Percentiles rank a stretch among this genome's conserved stretches.
Evolutionary conservation across 164 flowering plant species (phyloP).

Genomic region (Akebia trifoliata): DNA sequence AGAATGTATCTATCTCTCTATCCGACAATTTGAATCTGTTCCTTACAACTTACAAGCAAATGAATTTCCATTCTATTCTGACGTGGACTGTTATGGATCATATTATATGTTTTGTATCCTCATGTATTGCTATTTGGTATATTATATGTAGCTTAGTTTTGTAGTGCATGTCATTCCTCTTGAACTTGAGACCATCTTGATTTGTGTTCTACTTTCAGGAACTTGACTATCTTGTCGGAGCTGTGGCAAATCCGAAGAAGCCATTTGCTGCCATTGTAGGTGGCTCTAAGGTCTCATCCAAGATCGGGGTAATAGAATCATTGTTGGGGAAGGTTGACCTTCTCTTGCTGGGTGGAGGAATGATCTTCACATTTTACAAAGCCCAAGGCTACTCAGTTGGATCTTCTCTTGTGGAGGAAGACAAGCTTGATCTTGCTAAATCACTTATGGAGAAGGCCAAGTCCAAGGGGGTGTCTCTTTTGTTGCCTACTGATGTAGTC

Average conservation of each 20-base stretch:
- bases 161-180: no score
- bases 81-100: no score
- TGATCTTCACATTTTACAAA: conserved; percentile 82
- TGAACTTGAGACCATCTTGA: background rate
- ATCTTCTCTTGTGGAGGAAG: conserved; percentile 76
- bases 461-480: conserved; percentile 65
- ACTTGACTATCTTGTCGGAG: conserved; percentile 75
- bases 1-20: no score
- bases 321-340: conserved; percentile 67
- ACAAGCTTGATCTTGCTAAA: conserved; percentile 67
- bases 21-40: no score
- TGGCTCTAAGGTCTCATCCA: conserved; percentile 78
- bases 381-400: conserved; percentile 78
- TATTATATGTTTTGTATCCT: no score
- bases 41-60: no score
- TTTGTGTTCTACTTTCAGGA: conserved; percentile 36
- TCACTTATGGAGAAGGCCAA: conserved; percentile 68
- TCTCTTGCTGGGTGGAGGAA: conserved; percentile 78
- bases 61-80: no score
- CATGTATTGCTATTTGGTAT: no score
- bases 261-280: conserved; percentile 90
- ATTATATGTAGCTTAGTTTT: no score
- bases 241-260: conserved; percentile 67
- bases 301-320: conserved; percentile 80
- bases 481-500: conserved; percentile 67